Base-by-base conservation (phyloP, 2,329 filamentous ascomycete species). In the Xylariaceae sp. region DNA sequence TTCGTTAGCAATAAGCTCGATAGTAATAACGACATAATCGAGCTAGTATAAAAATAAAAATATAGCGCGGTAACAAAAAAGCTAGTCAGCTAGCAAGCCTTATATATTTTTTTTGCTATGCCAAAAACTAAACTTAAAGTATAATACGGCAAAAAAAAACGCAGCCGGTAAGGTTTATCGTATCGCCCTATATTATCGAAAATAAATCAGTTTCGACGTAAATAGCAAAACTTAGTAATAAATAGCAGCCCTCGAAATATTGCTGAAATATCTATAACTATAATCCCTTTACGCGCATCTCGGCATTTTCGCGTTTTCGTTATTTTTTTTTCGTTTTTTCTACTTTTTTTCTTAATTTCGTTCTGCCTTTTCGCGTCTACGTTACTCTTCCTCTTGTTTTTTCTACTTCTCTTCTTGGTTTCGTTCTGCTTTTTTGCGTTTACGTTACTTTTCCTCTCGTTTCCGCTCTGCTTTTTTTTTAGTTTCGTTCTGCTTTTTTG, bases 1-100 rank as follows among this genome's bases (percentile, higher is more conserved):
- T 59, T 75, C 67, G 39, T 68, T 70, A 36, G 64, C 68, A 42
- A 75, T 69, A 1, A 65, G 68, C 0, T 33, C 36, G 38, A 71
- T 53, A 31, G 65, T 14, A 11, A 62, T 65, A 31, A 44, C 59
- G 0, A 72, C 58, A 41, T 68, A 72, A 17, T 69, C 64, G 17
- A 73, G 43, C 59, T 72, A 61, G 55, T 69, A 57, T 9, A 46
- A 48, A 31, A 67, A 69, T 41, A 64, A 65, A 47, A 73, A 74
- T 2, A 50, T 19, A 31, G 48, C 33, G 17, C 61, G n/a, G 7
- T 61, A 68, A 48, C 50, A 55, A 55, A 72, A 71, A 4, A 54
- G 53, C 5, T 17, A 31, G 43, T 50, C 18, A n/a, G 49, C 48
- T 17, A 38, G 56, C 16, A 73, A 60, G 16, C 65, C 42, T 68